Evolutionary conservation across 2,329 filamentous ascomycete species (phyloP).

Genomic region (Cadophora gregata): DNA sequence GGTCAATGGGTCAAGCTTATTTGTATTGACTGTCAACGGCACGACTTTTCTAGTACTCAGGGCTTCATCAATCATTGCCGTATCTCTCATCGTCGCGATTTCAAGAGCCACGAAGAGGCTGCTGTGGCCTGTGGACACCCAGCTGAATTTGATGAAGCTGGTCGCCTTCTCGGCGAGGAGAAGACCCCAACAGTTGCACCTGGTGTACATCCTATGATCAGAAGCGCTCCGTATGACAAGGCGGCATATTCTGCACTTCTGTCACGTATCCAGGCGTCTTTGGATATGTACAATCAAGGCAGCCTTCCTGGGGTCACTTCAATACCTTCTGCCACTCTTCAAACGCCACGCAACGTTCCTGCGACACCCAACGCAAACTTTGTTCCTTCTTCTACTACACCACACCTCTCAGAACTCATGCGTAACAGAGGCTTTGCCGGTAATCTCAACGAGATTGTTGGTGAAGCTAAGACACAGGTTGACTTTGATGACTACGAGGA

Average conservation of each 20-base stretch:
- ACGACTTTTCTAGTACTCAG: constrained; percentile 94
- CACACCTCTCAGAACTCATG: constrained; percentile 71
- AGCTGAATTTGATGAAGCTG: constrained; percentile 71
- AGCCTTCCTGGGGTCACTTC: constrained; percentile 55
- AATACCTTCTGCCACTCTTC: constrained; percentile 49
- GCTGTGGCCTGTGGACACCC: constrained; percentile 86
- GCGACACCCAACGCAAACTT: constrained; percentile 48
- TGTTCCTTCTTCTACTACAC: constrained; percentile 62
- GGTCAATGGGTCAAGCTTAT: constrained; percentile 87
- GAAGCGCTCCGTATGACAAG: constrained; percentile 59
- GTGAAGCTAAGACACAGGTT: constrained; percentile 62
- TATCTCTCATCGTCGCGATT: constrained; percentile 91
- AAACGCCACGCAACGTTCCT: constrained; percentile 27
- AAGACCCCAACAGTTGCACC: constrained; percentile 41
- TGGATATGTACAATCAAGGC: constrained; percentile 58
- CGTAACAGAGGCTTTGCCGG: constrained; percentile 64
- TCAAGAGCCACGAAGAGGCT: constrained; percentile 94
- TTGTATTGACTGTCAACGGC: constrained; percentile 85
- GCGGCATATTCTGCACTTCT: constrained; percentile 58
- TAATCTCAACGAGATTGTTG: constrained; percentile 66
- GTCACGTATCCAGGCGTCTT: constrained; percentile 59
- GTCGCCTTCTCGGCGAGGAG: constrained; percentile 53
- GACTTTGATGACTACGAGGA: constrained; percentile 62
- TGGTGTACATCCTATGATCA: constrained; percentile 67
- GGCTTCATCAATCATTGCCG: constrained; percentile 99